Evolutionary conservation across 306 rosid genomes (phyloP), one percentile per base, ranked within the genome.

Genomic region (Glycine soja): DNA sequence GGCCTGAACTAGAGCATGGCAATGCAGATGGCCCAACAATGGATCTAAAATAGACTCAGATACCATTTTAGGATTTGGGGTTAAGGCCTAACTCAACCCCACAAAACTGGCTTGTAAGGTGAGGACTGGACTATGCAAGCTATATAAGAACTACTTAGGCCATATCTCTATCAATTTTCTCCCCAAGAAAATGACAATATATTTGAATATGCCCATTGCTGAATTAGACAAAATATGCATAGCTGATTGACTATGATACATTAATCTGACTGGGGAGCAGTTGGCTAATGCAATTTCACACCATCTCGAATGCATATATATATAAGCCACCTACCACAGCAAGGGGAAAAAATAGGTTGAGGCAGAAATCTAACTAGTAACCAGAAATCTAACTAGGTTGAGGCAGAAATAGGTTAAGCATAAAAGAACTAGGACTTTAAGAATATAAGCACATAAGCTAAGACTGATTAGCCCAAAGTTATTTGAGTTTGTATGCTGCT

Each of bases 381-480:
- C 70, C 24, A 38, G 48, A 64, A 32, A 64, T 64, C 48, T 64
- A 64, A 64, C 24, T 2, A 12, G 47, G 24, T 36, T 13, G 12
- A 38, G 70, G 48, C 24, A 38, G 48, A 64, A 32, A 64, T 64
- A 7, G 70, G n/a, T n/a, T 6, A 38, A 64, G 48, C 50, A 80
- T 36, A 70, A 45, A 58, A 43, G 56, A 70, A 47, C 16, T 36
- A 71, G n/a, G 36, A 42, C 42, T 34, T 34, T 15, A 57, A 70
- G 24, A 69, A 51, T 70, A 32, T 11, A 24, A 70, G 52, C 71
- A 45, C 36, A 78, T 68, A 68, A 53, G 48, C 56, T 56, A 42
- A 78, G 82, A 69, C 9, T 32, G 32, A 15, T 15, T 52, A 12
- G 51, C 13, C 13, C 34, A 72, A 67, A 48, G 38, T 77, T 68